phyloP scores from a whole-genome alignment of 2,329 filamentous ascomycete species.

The Aspergillus sp. region DNA sequence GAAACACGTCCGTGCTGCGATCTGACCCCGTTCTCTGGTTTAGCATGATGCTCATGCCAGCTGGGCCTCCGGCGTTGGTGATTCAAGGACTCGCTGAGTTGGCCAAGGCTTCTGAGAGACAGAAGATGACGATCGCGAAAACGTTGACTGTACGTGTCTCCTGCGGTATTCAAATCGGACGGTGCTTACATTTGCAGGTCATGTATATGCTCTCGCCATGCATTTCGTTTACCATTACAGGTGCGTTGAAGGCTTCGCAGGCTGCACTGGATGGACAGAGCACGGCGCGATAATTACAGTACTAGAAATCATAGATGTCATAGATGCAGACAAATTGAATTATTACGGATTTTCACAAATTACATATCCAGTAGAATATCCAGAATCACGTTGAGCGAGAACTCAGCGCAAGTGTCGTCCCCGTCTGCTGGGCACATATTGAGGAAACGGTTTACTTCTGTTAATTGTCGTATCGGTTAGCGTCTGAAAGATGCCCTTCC shows the following conservation, averaged over 20 bases:
- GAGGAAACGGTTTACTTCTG: conserved; percentile 24
- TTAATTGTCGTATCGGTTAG: too few relatives aligned
- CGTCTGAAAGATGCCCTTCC: too few relatives aligned
- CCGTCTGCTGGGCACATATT: conserved; percentile 1
- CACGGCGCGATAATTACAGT: not conserved
- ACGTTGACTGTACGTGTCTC: conserved; percentile 45
- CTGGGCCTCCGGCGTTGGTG: conserved; percentile 56
- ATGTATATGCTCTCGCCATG: conserved; percentile 34
- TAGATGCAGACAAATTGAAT: not conserved
- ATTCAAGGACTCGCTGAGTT: conserved; percentile 54
- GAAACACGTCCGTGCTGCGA: conserved; percentile 52
- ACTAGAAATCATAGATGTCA: not conserved
- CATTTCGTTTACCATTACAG: conserved; percentile 33
- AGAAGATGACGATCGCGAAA: conserved; percentile 57
- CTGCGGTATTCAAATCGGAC: conserved; percentile 8
- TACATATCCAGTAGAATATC: conserved; percentile 14
- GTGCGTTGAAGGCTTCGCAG: conserved; percentile 32
- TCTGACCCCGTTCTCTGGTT: conserved; percentile 68
- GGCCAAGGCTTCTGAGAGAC: conserved; percentile 40
- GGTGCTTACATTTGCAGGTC: conserved; percentile 20
- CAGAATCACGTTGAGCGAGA: conserved; percentile 9
- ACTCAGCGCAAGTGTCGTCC: conserved; percentile 5
- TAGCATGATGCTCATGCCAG: conserved; percentile 60
- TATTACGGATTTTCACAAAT: not conserved
- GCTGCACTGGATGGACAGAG: not conserved